Base-by-base conservation (phyloP, 148 eudicot species). In the Rhododendron mucronatum region DNA sequence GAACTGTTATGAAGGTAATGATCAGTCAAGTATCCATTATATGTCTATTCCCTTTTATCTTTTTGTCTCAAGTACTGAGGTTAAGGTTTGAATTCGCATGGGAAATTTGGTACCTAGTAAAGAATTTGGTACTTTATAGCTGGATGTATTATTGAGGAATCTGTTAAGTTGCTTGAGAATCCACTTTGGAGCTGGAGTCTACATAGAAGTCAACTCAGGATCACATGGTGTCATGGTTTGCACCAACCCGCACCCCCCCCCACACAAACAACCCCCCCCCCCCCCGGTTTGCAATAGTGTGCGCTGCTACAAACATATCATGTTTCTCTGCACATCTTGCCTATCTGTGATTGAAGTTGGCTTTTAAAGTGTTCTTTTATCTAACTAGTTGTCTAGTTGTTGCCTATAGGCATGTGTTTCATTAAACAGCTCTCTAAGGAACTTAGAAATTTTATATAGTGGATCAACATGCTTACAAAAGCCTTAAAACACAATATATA, bases 101-200 rank as follows among this genome's bases (percentile, higher is more conserved):
- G 76, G 37, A 71, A 30, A 71, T 39, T 71, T 71, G 18, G 37
- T 11, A 71, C 18, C 76, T 30, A 13, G 83, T 51, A 51, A 30
- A 51, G 44, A 33, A 51, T 33, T 81, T 35, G 48, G 23, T 21
- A 55, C 7, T 81, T 81, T 53, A 8, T 83, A 63, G 53, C 53
- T 44, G 35, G 35, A 9, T 61, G 18, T 35, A 12, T 63, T 23
- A 13, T 82, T 23, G 37, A 26, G 51, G 35, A 5, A 21, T 82
- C 21, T 82, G 75, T 39, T 39, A 37, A 37, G 75, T 61, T 82
- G 48, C 50, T 39, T 14, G 33, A n/a, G 77, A 44, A 63, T 83
- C 76, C 84, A 65, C 37, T 59, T 61, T 21, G 50, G 50, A 59
- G 30, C 82, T 83, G 23, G 71, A 59, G 84, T 37, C 50, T 82